phyloP scores from a whole-genome alignment of 2,329 filamentous ascomycete genomes.

The Verticillium alfalfae region DNA sequence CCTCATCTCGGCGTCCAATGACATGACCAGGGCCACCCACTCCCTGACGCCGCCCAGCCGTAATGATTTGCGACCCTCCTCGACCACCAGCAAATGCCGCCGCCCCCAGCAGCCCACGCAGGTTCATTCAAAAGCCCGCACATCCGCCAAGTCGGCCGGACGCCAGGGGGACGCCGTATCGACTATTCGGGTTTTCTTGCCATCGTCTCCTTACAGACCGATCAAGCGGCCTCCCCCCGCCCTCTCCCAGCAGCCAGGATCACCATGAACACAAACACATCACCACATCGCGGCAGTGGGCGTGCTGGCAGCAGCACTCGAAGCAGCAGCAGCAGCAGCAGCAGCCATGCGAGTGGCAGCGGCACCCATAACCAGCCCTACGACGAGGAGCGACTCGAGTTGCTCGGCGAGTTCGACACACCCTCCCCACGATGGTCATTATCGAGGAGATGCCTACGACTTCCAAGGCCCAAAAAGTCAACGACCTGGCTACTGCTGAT shows the following conservation, averaged over 20 bases:
- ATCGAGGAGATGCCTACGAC: constrained; percentile 16
- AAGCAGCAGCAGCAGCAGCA: not conserved
- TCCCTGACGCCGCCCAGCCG: not conserved
- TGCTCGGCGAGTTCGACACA: constrained; percentile 5
- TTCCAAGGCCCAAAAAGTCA: constrained; percentile 14
- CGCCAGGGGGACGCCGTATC: not conserved
- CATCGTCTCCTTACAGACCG: not conserved
- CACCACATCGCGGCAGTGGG: not conserved
- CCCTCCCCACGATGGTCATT: constrained; percentile 7
- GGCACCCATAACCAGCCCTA: constrained; percentile 3
- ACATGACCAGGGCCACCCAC: not conserved
- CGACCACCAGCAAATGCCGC: not conserved
- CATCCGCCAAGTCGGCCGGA: not conserved
- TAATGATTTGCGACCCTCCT: not conserved
- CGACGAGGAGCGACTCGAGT: constrained; percentile 19
- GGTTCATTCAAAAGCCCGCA: not conserved
- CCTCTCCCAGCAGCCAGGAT: not conserved
- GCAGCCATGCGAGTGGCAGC: not conserved
- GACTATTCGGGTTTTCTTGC: not conserved
- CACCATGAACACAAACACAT: not conserved
- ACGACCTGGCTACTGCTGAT: constrained; percentile 56
- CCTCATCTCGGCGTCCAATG: not conserved
- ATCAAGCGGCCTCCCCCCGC: not conserved
- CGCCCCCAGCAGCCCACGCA: not conserved
- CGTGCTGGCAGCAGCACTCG: not conserved